phyloP scores from a whole-genome alignment of 352 stramenopile species.

The Phytophthora sp. region DNA sequence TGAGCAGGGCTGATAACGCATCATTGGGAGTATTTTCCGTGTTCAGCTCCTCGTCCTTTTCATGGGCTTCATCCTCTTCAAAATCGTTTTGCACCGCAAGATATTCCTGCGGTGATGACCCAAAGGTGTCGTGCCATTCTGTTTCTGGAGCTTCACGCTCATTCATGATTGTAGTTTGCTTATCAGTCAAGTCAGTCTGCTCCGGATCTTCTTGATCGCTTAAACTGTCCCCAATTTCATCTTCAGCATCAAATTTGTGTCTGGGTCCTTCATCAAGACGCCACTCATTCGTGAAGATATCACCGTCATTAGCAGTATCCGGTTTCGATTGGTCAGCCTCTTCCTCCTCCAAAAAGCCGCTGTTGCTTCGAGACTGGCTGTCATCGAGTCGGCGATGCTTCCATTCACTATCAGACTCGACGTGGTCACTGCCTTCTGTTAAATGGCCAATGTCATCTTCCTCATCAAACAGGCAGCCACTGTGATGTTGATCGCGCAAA shows the following conservation, averaged over 20 bases:
- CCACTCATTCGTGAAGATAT: constrained; percentile 15
- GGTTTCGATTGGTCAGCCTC: constrained; percentile 4
- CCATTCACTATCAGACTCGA: constrained; percentile 16
- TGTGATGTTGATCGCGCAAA: constrained; percentile 2
- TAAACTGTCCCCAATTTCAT: constrained; percentile 24
- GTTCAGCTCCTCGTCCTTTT: background rate
- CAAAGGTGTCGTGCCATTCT: constrained; percentile 6
- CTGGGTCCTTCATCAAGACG: constrained; percentile 19
- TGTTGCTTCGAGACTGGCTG: background rate
- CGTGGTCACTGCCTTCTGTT: constrained; percentile 17
- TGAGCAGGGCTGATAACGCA: constrained; percentile 32
- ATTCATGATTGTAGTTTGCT: background rate
- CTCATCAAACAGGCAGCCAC: constrained; percentile 10
- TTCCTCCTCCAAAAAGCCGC: background rate
- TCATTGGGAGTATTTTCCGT: constrained; percentile 17
- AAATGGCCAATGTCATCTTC: constrained; percentile 16
- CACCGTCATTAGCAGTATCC: background rate
- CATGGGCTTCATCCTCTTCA: constrained; percentile 19
- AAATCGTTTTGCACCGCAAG: constrained; percentile 1
- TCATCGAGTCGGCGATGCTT: constrained; percentile 6
- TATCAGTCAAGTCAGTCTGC: background rate
- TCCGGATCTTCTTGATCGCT: constrained; percentile 12
- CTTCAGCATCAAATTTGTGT: constrained; percentile 17
- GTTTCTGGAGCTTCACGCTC: background rate
- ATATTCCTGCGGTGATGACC: constrained; percentile 14